phyloP scores from a whole-genome alignment of 495 filamentous ascomycete genomes.

The Parmelia sp. region DNA sequence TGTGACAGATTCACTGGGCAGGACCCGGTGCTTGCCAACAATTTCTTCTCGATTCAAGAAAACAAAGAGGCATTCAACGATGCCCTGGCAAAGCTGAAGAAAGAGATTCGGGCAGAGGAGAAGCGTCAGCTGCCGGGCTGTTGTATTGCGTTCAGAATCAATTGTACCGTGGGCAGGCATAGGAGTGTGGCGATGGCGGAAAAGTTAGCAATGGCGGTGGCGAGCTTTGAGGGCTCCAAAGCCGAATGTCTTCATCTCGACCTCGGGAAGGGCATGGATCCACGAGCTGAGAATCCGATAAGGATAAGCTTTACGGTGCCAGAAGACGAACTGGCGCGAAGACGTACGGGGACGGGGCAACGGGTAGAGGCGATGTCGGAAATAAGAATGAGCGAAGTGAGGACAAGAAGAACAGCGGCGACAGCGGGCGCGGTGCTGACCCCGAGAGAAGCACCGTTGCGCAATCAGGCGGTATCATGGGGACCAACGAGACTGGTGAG shows the following conservation, averaged over 20 bases:
- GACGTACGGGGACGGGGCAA: background rate
- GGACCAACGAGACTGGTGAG: background rate
- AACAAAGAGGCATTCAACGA: background rate
- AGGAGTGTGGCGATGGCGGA: slow-evolving; percentile 15
- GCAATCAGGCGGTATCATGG: background rate
- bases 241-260: slow-evolving; percentile 13
- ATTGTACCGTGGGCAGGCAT: slow-evolving; percentile 3
- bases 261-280: background rate
- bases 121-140: background rate
- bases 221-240: background rate
- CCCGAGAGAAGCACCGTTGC: background rate
- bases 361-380: background rate
- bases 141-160: slow-evolving; percentile 1
- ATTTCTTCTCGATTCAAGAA: background rate
- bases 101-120: background rate
- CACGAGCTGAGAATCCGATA: background rate
- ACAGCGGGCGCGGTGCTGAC: background rate
- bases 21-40: background rate
- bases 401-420: background rate
- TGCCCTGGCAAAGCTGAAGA: background rate
- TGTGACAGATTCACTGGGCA: background rate
- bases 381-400: background rate
- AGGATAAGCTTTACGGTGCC: background rate
- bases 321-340: background rate
- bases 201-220: background rate